Evolutionary conservation across 352 stramenopile genomes (phyloP).

Genomic region (Globisporangium spiculum): DNA sequence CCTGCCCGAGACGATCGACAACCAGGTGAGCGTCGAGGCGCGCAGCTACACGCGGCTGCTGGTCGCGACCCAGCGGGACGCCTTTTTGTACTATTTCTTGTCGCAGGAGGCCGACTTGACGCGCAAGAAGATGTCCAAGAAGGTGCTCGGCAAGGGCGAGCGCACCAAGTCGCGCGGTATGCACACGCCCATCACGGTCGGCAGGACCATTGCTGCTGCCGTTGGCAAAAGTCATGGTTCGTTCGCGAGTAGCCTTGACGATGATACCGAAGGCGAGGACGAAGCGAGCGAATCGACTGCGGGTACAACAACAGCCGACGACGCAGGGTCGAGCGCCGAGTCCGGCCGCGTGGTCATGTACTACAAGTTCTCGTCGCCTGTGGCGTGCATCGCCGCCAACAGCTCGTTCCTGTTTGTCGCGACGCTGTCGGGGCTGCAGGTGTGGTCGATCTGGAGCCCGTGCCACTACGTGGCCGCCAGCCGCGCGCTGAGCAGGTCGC

Average conservation of each 20-base stretch:
- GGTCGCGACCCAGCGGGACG: constrained; percentile 54
- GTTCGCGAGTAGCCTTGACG: constrained; percentile 37
- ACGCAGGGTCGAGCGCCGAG: constrained; percentile 21
- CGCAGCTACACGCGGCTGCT: constrained; percentile 77
- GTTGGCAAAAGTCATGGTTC: constrained; percentile 27
- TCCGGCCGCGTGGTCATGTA: constrained; percentile 83
- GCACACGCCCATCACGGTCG: constrained; percentile 42
- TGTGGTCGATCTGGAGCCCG: constrained; percentile 87
- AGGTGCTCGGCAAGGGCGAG: constrained; percentile 53
- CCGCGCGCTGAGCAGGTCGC: constrained; percentile 46
- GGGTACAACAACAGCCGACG: constrained; percentile 1
- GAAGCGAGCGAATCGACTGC: constrained; percentile 12
- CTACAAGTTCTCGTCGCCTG: constrained; percentile 67
- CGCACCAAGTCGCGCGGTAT: constrained; percentile 39
- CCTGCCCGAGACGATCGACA: constrained; percentile 81
- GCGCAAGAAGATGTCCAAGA: constrained; percentile 76
- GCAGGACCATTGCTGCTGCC: constrained; percentile 23
- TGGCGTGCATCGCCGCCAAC: constrained; percentile 72
- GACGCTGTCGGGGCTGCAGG: constrained; percentile 62
- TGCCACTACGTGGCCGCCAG: constrained; percentile 77
- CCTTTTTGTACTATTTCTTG: constrained; percentile 84
- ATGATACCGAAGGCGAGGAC: background rate
- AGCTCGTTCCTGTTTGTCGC: constrained; percentile 85
- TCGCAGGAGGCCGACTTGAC: constrained; percentile 67
- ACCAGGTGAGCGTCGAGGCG: constrained; percentile 66